Conservation (phyloP, 768 basidiomycete genomes). For the Artomyces pyxidatus region DNA sequence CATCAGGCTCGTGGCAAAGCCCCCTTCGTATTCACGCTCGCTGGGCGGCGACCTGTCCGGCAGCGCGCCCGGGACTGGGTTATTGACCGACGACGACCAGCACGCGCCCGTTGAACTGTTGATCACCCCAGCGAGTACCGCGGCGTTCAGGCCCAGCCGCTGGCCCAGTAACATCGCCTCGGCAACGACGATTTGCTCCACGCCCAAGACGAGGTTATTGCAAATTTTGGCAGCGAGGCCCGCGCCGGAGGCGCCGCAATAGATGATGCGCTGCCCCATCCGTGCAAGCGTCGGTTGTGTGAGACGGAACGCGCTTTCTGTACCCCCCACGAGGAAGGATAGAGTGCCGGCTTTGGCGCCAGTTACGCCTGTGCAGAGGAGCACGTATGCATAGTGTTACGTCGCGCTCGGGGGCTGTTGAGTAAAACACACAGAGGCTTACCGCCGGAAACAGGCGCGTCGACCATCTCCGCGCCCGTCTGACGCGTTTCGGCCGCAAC, state of each 20-base stretch:
- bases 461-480: slow-evolving; percentile 70
- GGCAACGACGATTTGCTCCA: slow-evolving; percentile 71
- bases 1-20: slow-evolving; percentile 80
- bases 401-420: too few relatives aligned
- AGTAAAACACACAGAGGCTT: too few relatives aligned
- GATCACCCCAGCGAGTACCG: slow-evolving; percentile 71
- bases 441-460: slow-evolving; percentile 95
- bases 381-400: not conserved
- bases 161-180: slow-evolving; percentile 88
- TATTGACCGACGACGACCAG: slow-evolving; percentile 82
- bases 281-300: slow-evolving; percentile 52
- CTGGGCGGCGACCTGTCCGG: slow-evolving; percentile 71
- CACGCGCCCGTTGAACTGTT: slow-evolving; percentile 80
- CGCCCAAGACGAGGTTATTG: slow-evolving; percentile 57
- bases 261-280: slow-evolving; percentile 79
- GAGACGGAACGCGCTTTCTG: slow-evolving; percentile 43
- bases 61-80: slow-evolving; percentile 73
- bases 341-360: slow-evolving; percentile 85
- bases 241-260: slow-evolving; percentile 76
- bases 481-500: slow-evolving; percentile 47
- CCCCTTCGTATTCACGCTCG: slow-evolving; percentile 76
- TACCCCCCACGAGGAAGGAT: slow-evolving; percentile 88
- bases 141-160: slow-evolving; percentile 71
- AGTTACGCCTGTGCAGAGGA: slow-evolving; percentile 54
- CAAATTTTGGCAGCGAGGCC: slow-evolving; percentile 88